These are phyloP conservation scores for Cicer arietinum DNA, from an alignment of 306 rosid genomes.

Conservation along the genomic window DNA sequence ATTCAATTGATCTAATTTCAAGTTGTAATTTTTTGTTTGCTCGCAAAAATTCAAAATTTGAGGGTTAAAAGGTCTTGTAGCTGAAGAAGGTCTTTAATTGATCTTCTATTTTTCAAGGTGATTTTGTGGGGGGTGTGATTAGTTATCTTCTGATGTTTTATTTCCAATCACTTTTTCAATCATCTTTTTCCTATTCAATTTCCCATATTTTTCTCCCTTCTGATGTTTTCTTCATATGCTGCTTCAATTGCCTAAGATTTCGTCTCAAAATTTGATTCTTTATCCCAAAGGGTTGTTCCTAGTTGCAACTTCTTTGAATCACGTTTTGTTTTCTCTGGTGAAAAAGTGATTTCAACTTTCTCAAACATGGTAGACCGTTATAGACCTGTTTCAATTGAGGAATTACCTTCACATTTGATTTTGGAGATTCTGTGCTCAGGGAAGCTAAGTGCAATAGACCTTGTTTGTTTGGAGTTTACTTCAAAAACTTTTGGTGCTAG, in stretches of 20 bases:
- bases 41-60: slow-evolving; percentile 16
- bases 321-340: slow-evolving; percentile 25
- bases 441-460: slow-evolving; percentile 74
- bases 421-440: slow-evolving; percentile 76
- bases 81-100: slow-evolving; percentile 41
- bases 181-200: slow-evolving; percentile 67
- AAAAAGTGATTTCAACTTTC: not conserved
- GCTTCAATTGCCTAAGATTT: slow-evolving; percentile 68
- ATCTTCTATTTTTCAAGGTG: slow-evolving; percentile 44
- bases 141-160: slow-evolving; percentile 81
- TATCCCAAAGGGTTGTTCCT: slow-evolving; percentile 28
- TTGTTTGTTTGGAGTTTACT: slow-evolving; percentile 78
- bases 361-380: slow-evolving; percentile 54
- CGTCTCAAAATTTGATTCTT: slow-evolving; percentile 63
- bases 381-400: slow-evolving; percentile 56
- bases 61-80: slow-evolving; percentile 35
- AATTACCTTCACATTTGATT: slow-evolving; percentile 79
- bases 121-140: slow-evolving; percentile 48
- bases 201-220: slow-evolving; percentile 74
- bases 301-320: slow-evolving; percentile 40
- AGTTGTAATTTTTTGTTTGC: not conserved
- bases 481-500: slow-evolving; percentile 66
- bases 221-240: slow-evolving; percentile 71
- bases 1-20: slow-evolving; percentile 16
- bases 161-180: slow-evolving; percentile 65